Conservation (phyloP, 805 yeast species). For the Nakazawaea holstii region DNA sequence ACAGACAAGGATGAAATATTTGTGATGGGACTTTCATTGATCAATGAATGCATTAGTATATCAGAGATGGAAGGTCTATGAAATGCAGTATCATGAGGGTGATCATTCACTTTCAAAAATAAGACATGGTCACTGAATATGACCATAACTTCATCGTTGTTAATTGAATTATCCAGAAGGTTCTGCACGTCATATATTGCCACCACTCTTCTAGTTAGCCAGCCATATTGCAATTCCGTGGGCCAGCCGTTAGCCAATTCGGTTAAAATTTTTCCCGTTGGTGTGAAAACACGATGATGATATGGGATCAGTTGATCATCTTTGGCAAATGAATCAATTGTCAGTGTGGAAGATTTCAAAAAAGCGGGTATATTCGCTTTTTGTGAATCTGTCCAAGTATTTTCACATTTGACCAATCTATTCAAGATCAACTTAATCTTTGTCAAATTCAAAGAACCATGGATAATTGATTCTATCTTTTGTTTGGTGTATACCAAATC, state of each 20-base stretch:
- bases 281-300: conserved; percentile 73
- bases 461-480: conserved; percentile 55
- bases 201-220: conserved; percentile 83
- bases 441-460: conserved; percentile 66
- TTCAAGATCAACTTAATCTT: conserved; percentile 64
- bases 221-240: conserved; percentile 74
- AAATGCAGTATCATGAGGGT: conserved; percentile 22
- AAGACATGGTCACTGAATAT: conserved; percentile 78
- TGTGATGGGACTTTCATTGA: conserved; percentile 75
- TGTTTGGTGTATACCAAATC: conserved; percentile 38
- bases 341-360: conserved; percentile 50
- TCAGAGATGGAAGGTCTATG: conserved; percentile 65
- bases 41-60: conserved; percentile 81
- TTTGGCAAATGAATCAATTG: conserved; percentile 79
- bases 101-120: conserved; percentile 51
- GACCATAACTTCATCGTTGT: conserved; percentile 52
- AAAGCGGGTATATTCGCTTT: conserved; percentile 29
- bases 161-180: conserved; percentile 19
- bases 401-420: conserved; percentile 35
- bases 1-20: conserved; percentile 69
- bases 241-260: conserved; percentile 91
- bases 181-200: conserved; percentile 49
- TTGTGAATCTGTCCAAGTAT: conserved; percentile 34
- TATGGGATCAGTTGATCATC: conserved; percentile 40
- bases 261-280: conserved; percentile 82